Percentiles rank a stretch among this genome's conserved stretches.
Conservation (phyloP, 495 filamentous ascomycete genomes). For the Penicillium turbatum region DNA sequence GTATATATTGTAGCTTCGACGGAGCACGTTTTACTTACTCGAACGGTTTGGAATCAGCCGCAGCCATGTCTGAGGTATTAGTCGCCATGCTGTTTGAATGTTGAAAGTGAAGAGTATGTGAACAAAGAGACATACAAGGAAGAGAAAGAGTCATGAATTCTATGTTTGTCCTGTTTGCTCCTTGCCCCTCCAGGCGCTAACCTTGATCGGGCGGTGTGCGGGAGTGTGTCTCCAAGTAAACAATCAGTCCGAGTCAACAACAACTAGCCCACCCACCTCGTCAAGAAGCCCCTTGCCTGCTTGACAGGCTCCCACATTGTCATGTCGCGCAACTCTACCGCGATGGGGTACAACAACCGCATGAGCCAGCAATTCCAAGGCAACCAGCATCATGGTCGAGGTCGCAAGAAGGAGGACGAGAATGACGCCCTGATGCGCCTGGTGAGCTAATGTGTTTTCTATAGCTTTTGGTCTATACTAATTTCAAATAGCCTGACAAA, state of each 20-base stretch:
- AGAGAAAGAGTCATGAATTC: conserved; percentile 33
- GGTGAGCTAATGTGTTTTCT: conserved; percentile 37
- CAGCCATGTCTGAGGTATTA: conserved; percentile 19
- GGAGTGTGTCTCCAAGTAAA: conserved; percentile 33
- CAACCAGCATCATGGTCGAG: conserved; percentile 57
- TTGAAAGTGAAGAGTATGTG: background rate
- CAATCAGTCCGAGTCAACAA: conserved; percentile 35
- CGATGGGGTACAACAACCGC: conserved; percentile 62
- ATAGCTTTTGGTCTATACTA: conserved; percentile 7
- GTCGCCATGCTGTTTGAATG: conserved; percentile 32
- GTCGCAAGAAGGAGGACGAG: conserved; percentile 74
- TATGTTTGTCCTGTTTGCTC: conserved; percentile 45
- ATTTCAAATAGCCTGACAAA: conserved; percentile 55
- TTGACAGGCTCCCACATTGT: background rate
- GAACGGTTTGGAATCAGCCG: conserved; percentile 35
- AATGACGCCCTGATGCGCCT: conserved; percentile 86
- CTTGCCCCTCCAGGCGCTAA: conserved; percentile 38
- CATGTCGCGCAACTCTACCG: conserved; percentile 6
- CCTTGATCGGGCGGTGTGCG: conserved; percentile 32
- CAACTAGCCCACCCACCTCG: conserved; percentile 5
- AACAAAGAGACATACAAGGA: conserved; percentile 21
- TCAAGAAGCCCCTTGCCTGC: conserved; percentile 7
- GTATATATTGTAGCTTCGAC: conserved; percentile 2
- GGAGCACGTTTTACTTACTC: conserved; percentile 33
- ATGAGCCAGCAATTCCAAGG: conserved; percentile 67